Evolutionary conservation across 371 early-diverging fungal species (phyloP), one percentile per base, ranked within the genome.

Genomic region (Rhizopus stolonifer): DNA sequence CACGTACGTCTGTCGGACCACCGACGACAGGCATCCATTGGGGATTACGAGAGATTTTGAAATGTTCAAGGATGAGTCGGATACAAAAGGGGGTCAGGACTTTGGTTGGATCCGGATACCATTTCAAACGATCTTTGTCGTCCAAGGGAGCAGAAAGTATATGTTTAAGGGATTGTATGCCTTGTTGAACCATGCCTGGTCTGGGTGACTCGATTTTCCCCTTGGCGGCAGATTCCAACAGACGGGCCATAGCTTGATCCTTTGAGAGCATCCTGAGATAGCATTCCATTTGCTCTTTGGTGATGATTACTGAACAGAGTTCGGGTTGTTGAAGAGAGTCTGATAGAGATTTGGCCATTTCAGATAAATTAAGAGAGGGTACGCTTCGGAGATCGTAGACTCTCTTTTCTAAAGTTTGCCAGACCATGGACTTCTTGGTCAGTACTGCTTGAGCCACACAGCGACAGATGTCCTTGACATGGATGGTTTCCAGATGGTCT

Each of bases 381-480:
- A n/a, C n/a, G n/a, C n/a, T n/a, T 31, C n/a, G 26, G 3, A 61
- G 24, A 13, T 46, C 51, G 26, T 55, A 52, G 10, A 61, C 47
- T 24, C 52, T 39, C 33, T 58, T 58, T 3, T 42, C 9, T 14
- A 22, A 19, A 14, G 24, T 9, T 11, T 32, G 15, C 54, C 54
- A 49, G 9, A 45, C 33, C n/a, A 21, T 23, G 2, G 42, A 15
- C 19, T 51, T 61, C 14, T 49, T 46, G 29, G 56, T 54, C 0
- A 61, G 18, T 10, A 46, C 25, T 9, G 56, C 55, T 10, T 26
- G 33, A 33, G 60, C 52, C 2, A 58, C 13, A 32, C 52, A 46
- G 1, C 39, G 39, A 17, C 48, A 49, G 2, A 67, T 46, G 18
- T 67, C 67, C 8, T 45, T 34, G 11, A 62, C 42, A 43, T 58